Base-by-base conservation (phyloP, 371 early-diverging fungal species). In the Mucor mucedo region DNA sequence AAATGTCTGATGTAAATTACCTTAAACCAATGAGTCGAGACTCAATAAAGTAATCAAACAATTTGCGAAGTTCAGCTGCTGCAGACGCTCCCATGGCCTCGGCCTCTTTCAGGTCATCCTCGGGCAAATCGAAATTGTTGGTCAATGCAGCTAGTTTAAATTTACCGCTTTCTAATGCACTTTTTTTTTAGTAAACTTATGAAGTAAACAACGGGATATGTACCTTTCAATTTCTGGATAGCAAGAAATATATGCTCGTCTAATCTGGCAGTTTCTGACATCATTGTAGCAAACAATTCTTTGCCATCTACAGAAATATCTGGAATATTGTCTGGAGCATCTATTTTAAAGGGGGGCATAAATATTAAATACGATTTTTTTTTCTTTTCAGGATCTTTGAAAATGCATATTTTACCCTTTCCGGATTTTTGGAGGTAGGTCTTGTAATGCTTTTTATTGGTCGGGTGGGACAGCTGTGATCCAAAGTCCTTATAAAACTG, bases 111-210 rank as follows among this genome's bases (percentile, higher is more conserved):
- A 67, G 44, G 49, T 79, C 76, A 41, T 83, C 79, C 2, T 75
- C 76, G 21, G 86, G 86, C 40, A 78, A 78, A 58, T 80, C 75
- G 53, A 89, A 92, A 69, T 93, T 92, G 70, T 93, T 93, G 13
- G 94, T 92, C 71, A 93, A 72, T 9, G 94, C 94, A 0, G 88
- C 91, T 0, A 91, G 72, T 16, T 72, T 87, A 66, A 77, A 88
- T 35, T 75, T 69, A 29, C 87, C 89, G 27, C 83, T 77, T 8
- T 71, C 80, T 71, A 71, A 3, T 13, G 27, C 1, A 40, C 27
- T 14, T 30, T 11, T 21, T 47, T 21, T 50, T 3, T 30, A 10
- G 5, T 45, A 14, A 3, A 45, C 21, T 16, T 45, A 45, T 45
- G 42, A 4, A 4, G 11, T 42, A 35, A 8, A 35, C 8, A 21